phyloP scores from a whole-genome alignment of 176 grass and related monocot genomes.

The Lolium perenne region DNA sequence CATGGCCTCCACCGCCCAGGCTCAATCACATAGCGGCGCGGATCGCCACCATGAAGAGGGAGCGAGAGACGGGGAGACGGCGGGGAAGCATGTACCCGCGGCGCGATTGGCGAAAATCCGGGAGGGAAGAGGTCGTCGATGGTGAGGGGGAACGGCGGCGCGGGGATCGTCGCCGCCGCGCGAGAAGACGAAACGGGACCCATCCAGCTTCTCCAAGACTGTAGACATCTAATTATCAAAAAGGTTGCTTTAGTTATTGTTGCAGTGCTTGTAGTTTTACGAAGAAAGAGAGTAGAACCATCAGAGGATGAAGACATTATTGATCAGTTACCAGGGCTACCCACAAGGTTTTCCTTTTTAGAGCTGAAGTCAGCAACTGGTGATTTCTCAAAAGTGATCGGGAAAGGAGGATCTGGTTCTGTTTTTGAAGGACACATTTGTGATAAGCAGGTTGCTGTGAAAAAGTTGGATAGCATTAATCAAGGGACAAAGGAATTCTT shows the following conservation, averaged over 20 bases:
- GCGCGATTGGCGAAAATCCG: too few relatives aligned
- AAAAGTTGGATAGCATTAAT: slow-evolving; percentile 51
- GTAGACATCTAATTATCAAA: too few relatives aligned
- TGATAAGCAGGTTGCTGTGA: slow-evolving; percentile 55
- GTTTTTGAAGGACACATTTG: slow-evolving; percentile 55
- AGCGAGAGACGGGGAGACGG: too few relatives aligned
- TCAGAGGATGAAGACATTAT: slow-evolving; percentile 26
- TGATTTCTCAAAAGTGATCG: slow-evolving; percentile 52
- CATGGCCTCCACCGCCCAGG: too few relatives aligned
- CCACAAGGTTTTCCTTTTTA: slow-evolving; percentile 53
- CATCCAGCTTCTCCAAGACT: too few relatives aligned
- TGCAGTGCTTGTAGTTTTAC: slow-evolving; percentile 2
- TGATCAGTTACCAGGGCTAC: slow-evolving; percentile 46
- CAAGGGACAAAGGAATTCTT: slow-evolving; percentile 53
- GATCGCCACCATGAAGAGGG: too few relatives aligned
- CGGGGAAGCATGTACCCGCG: too few relatives aligned
- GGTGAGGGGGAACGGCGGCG: too few relatives aligned
- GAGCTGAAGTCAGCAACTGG: slow-evolving; percentile 49
- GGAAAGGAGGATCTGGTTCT: slow-evolving; percentile 59
- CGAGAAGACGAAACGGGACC: too few relatives aligned
- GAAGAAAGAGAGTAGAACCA: slow-evolving; percentile 1
- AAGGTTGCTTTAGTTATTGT: background rate
- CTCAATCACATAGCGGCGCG: too few relatives aligned
- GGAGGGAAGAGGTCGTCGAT: too few relatives aligned
- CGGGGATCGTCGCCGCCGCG: too few relatives aligned